These are phyloP conservation scores for Ophiostoma sp. DNA, from an alignment of 2,329 filamentous ascomycete species.

Conservation along the genomic window DNA sequence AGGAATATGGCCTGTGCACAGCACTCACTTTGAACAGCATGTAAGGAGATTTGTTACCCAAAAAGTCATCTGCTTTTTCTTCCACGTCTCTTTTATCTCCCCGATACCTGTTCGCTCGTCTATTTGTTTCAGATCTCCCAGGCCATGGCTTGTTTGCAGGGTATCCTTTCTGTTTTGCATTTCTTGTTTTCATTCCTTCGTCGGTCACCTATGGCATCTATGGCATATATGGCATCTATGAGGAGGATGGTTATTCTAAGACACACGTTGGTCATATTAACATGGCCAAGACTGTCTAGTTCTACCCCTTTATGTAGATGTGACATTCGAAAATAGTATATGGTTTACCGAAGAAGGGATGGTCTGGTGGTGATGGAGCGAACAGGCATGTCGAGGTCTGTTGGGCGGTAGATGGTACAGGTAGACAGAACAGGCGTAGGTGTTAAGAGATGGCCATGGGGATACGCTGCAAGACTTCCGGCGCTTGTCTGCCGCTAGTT, in stretches of 20 bases:
- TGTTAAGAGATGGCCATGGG: not conserved
- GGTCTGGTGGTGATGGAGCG: conserved; percentile 1
- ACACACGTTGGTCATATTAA: not conserved
- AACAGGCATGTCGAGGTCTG: not conserved
- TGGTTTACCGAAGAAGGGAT: conserved; percentile 24
- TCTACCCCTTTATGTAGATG: conserved; percentile 30
- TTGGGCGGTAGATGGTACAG: not conserved
- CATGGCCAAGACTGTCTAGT: not conserved
- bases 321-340: conserved; percentile 42
- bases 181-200: not conserved
- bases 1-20: not conserved
- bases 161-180: conserved; percentile 25
- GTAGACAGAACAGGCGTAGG: not conserved
- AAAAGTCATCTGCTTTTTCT: conserved; percentile 5
- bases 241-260: not conserved
- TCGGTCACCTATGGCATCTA: not conserved
- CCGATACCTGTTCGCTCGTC: not conserved
- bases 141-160: not conserved
- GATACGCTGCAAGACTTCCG: not conserved
- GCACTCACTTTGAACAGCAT: not conserved
- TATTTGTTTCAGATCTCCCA: conserved; percentile 6
- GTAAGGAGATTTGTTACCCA: not conserved
- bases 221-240: not conserved
- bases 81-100: not conserved
- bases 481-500: not conserved